Percentiles rank a stretch among this genome's conserved stretches.
phyloP scores from a whole-genome alignment of 805 yeast species.

The Wickerhamomyces xylosicus region DNA sequence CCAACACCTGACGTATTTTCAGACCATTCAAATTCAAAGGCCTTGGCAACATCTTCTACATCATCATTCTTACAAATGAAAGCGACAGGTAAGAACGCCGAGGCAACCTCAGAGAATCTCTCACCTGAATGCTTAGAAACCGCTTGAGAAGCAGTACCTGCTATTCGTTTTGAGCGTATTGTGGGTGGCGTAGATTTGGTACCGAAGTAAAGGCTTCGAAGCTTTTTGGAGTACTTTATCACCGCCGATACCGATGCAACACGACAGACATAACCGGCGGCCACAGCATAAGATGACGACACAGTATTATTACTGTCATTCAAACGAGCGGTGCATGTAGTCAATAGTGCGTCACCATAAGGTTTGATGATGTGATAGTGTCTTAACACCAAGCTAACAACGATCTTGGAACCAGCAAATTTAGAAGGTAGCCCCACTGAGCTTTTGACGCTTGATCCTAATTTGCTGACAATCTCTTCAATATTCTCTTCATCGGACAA shows the following conservation, averaged over 20 bases:
- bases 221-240: constrained; percentile 38
- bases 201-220: constrained; percentile 52
- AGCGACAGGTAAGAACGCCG: constrained; percentile 66
- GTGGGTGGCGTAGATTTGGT: constrained; percentile 38
- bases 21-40: constrained; percentile 62
- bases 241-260: constrained; percentile 43
- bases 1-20: constrained; percentile 70
- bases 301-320: constrained; percentile 66
- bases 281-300: constrained; percentile 62
- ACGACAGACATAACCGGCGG: constrained; percentile 72
- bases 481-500: constrained; percentile 36
- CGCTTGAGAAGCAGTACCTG: constrained; percentile 55
- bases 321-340: constrained; percentile 46
- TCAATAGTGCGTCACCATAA: constrained; percentile 54
- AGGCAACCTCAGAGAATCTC: constrained; percentile 48
- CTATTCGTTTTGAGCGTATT: constrained; percentile 31
- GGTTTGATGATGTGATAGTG: constrained; percentile 35
- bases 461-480: constrained; percentile 29
- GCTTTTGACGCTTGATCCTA: constrained; percentile 47
- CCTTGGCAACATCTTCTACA: constrained; percentile 30
- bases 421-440: constrained; percentile 90
- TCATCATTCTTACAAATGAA: constrained; percentile 70
- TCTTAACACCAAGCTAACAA: constrained; percentile 53
- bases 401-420: constrained; percentile 68
- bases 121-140: constrained; percentile 62